Base-by-base conservation (phyloP, 2,329 filamentous ascomycete species). In the Pseudonectria foliicola region DNA sequence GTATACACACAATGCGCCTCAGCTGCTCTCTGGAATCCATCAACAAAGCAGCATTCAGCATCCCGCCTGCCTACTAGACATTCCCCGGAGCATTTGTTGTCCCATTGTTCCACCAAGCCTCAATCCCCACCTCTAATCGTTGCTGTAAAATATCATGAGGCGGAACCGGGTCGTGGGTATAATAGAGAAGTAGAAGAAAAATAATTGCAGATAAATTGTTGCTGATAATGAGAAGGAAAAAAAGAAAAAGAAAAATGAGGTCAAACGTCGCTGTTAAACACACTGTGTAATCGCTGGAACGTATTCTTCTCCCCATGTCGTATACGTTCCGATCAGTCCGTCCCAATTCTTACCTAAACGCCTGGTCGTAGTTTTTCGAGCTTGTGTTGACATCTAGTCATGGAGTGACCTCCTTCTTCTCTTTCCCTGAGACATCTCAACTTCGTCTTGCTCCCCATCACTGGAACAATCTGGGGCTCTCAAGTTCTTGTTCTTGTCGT, bases 401-500 rank as follows among this genome's bases (percentile, higher is more conserved):
- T 39, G 45, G 14, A 30, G 30, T 11, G 43, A 49, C 16, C 46
- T 46, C 15, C 51, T 42, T 16, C 44, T 44, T 29, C 41, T 47
- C 34, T 49, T 53, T 28, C 48, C 44, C 24, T 52, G 45, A 6
- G 38, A 31, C 14, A 27, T 21, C 1, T 49, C 46, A 13, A 35
- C 40, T 3, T 50, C 60, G 8, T 64, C 62, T 3, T 63, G 62
- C 2, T 67, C 64, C 3, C 64, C 67, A 13, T 68, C 67, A 4
- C 64, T 66, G 11, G 64, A 66, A 26, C 62, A 65, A n/a, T 67
- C 65, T 57, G 59, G 33, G 43, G 50, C 33, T 59, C 61, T 32
- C 25, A 40, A 41, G 36, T 55, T 56, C 39, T 52, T 59, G 12
- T 63, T 64, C 58, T 76, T 79, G 39, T 87, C 82, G 46, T 85